These are phyloP conservation scores for Zygoascus tannicola DNA, from an alignment of 805 yeast genomes.

Conservation along the genomic window DNA sequence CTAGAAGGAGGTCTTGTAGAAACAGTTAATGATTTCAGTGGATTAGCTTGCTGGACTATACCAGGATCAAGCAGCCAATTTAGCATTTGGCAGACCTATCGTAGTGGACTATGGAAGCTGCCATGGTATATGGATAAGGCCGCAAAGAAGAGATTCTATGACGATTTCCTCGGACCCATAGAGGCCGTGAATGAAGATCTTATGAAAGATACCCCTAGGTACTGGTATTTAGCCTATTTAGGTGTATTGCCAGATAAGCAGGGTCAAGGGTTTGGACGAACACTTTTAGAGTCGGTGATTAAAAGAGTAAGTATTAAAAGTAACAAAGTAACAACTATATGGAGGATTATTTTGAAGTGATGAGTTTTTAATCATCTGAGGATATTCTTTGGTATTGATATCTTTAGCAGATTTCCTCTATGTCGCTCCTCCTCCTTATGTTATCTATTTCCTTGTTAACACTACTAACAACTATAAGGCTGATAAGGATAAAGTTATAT, in stretches of 20 bases:
- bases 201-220: conserved; percentile 26
- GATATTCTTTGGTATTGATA: no score
- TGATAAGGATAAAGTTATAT: conserved; percentile 27
- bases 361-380: no score
- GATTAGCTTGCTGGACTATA: neutral
- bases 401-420: no score
- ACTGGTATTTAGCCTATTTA: conserved; percentile 51
- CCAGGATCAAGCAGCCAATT: neutral
- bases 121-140: conserved; percentile 3
- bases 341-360: no score
- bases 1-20: conserved; percentile 1
- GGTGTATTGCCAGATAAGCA: conserved; percentile 50
- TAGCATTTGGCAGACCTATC: neutral
- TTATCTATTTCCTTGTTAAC: no score
- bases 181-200: neutral
- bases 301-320: conserved; percentile 38
- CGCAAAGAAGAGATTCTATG: conserved; percentile 34
- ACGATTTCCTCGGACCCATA: conserved; percentile 41
- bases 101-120: neutral
- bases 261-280: conserved; percentile 50
- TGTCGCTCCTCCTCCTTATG: no score
- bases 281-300: conserved; percentile 41
- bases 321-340: no score
- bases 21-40: neutral
- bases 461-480: conserved; percentile 19